Evolutionary conservation across 805 yeast genomes (phyloP).

Genomic region (Starmerella potacharoeniae): DNA sequence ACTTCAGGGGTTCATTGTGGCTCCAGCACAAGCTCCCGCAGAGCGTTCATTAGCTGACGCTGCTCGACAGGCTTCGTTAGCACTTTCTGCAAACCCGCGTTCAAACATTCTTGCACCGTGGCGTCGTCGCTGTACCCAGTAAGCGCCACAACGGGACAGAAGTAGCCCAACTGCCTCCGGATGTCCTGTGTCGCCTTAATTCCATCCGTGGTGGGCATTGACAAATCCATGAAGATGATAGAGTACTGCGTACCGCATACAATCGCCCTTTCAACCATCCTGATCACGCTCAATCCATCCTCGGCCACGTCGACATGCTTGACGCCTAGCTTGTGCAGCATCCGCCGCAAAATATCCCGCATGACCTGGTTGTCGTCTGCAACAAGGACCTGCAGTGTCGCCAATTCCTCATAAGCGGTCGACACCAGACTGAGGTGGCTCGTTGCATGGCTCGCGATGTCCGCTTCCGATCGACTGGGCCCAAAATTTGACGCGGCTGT

Average conservation of each 20-base stretch:
- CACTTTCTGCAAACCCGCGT: conserved; percentile 79
- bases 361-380: conserved; percentile 90
- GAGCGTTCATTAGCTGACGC: background rate
- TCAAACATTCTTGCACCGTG: conserved; percentile 64
- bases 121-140: conserved; percentile 89
- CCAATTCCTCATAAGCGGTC: too few species aligned
- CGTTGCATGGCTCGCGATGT: too few species aligned
- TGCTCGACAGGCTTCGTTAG: conserved; percentile 73
- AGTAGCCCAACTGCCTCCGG: conserved; percentile 47
- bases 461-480: too few species aligned
- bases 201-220: conserved; percentile 26
- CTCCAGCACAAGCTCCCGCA: background rate
- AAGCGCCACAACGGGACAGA: conserved; percentile 77
- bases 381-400: conserved; percentile 44
- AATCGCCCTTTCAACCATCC: conserved; percentile 44
- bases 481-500: too few species aligned
- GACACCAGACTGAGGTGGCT: background rate
- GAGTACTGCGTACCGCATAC: conserved; percentile 28
- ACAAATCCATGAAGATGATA: conserved; percentile 27
- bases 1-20: too few species aligned
- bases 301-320: conserved; percentile 60
- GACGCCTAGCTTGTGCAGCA: conserved; percentile 72
- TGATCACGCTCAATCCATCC: conserved; percentile 81
- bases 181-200: conserved; percentile 35
- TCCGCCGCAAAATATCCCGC: conserved; percentile 77